Evolutionary conservation across 2,329 filamentous ascomycete species (phyloP).

Genomic region (Neopestalotiopsis sp.): DNA sequence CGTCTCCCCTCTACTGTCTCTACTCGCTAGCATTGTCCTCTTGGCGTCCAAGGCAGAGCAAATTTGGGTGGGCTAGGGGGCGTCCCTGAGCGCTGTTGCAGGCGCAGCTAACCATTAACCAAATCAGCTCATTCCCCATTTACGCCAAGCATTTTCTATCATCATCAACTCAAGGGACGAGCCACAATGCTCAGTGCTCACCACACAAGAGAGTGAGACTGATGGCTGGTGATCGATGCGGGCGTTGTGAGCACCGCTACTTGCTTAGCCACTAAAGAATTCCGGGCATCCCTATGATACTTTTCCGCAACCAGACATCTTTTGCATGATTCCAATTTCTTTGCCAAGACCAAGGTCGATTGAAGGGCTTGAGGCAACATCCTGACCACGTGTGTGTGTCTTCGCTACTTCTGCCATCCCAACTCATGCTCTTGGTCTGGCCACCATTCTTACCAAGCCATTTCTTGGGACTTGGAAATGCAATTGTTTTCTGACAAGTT

Average conservation of each 20-base stretch:
- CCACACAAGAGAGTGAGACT: background rate
- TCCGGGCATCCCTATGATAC: background rate
- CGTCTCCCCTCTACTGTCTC: background rate
- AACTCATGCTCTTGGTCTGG: background rate
- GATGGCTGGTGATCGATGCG: background rate
- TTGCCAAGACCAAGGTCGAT: background rate
- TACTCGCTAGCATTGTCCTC: background rate
- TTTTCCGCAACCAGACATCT: background rate
- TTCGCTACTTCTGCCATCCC: background rate
- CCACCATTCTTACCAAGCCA: background rate
- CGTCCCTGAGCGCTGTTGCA: background rate
- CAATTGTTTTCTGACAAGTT: background rate
- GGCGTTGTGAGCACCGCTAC: background rate
- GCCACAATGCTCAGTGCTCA: background rate
- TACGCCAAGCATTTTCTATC: background rate
- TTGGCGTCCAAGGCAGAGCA: background rate
- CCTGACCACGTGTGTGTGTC: background rate
- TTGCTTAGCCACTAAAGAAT: background rate
- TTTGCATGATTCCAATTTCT: background rate
- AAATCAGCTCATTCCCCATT: constrained; percentile 2
- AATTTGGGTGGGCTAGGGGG: background rate
- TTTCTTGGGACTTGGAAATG: background rate
- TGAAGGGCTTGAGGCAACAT: background rate
- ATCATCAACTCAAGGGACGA: too few relatives aligned
- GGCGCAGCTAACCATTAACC: background rate